Evolutionary conservation across 805 yeast species (phyloP), one percentile per base, ranked within the genome.

Genomic region (Tetrapisispora taiwanensis): DNA sequence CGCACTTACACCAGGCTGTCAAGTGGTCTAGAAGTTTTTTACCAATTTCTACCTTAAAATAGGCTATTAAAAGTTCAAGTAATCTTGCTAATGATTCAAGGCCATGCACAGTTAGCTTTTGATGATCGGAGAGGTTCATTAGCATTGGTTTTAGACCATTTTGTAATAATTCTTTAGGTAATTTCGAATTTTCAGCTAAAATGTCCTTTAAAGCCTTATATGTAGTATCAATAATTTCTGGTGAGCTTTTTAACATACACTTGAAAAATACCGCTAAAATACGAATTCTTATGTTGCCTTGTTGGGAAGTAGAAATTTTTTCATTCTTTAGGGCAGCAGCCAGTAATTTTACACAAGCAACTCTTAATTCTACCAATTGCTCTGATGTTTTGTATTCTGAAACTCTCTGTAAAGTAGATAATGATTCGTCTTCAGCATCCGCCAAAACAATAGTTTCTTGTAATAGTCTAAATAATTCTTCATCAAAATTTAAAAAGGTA

Each of bases 21-120:
- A 92, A 70, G 63, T 92, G 98, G 58, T 92, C 97, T 28, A 94
- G 72, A 42, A 92, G 67, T 55, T 92, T 92, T 41, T 88, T 75
- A 28, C 99, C 99, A 52, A 92, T 90, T 61, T 92, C 99, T 17
- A 94, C 97, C 60, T 94, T 84, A 71, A 92, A 92, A 56, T 92
- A 90, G 3, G 94, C 86, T 30, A 90, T 88, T 51, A 92, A 69
- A 19, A 94, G 69, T 56, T 90, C 96, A 35, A 92, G 70, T 28
- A 92, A 70, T 36, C 94, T 71, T 0, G 97, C 94, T 19, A 92
- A 69, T 0, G 97, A 96, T 56, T 90, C 95, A 17, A 92, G 69
- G 1, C 97, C 96, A 1, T 86, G 75, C 1, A 86, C 92, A 0
- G 95, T 85, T 40, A 92, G 68, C 46, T 90, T 82, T 62, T 87